phyloP scores from a whole-genome alignment of 2,329 filamentous ascomycete species.

The Dendryphion nanum region DNA sequence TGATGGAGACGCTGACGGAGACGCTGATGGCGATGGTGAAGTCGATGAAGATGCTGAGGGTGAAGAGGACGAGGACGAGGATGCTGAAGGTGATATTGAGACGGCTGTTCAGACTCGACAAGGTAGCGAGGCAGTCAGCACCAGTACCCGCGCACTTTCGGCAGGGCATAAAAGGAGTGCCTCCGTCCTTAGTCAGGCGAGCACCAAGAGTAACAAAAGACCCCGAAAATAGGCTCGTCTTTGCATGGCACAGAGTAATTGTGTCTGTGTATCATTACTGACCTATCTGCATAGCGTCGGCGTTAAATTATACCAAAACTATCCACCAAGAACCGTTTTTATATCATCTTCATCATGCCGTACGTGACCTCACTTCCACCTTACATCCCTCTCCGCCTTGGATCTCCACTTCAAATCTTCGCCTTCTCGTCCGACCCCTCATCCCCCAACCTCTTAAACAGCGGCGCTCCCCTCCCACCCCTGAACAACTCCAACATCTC shows the following conservation, averaged over 20 bases:
- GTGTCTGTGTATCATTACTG: too few relatives aligned
- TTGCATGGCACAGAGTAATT: too few relatives aligned
- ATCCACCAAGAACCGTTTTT: too few relatives aligned
- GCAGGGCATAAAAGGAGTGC: slow-evolving; percentile 71
- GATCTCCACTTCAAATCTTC: too few relatives aligned
- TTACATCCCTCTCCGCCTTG: too few relatives aligned
- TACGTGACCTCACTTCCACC: too few relatives aligned
- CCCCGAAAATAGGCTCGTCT: slow-evolving; percentile 3
- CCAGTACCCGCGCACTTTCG: slow-evolving; percentile 19
- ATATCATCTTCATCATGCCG: too few relatives aligned
- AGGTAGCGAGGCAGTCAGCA: slow-evolving; percentile 14
- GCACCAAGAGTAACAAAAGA: slow-evolving; percentile 32
- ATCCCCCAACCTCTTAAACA: slow-evolving; percentile 33
- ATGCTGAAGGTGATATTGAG: slow-evolving; percentile 33
- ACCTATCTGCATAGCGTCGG: too few relatives aligned
- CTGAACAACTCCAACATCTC: slow-evolving; percentile 52
- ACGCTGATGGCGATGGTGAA: slow-evolving; percentile 42
- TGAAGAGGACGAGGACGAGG: slow-evolving; percentile 22
- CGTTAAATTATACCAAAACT: too few relatives aligned
- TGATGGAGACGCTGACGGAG: slow-evolving; percentile 17
- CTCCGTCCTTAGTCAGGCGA: slow-evolving; percentile 67
- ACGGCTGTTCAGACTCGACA: slow-evolving; percentile 25
- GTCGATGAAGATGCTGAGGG: slow-evolving; percentile 17
- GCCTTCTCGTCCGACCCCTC: too few relatives aligned
- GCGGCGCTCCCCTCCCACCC: slow-evolving; percentile 39